Base-by-base conservation (phyloP, 768 basidiomycete genomes). In the Fibroporia radiculosa region DNA sequence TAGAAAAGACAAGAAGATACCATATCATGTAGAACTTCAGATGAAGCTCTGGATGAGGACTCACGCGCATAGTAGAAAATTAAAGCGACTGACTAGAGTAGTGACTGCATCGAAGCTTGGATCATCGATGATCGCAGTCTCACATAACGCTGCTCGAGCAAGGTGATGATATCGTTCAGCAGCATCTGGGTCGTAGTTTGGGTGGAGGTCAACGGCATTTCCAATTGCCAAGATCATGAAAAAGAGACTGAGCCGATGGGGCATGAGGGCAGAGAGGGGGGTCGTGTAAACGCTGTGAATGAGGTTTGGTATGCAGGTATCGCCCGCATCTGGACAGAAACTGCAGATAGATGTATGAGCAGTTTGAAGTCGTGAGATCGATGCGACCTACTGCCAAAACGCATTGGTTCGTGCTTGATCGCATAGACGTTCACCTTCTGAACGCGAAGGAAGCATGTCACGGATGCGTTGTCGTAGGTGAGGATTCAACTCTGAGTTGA, bases 151-250 rank as follows among this genome's bases (percentile, higher is more conserved):
- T 1, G 75, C 76, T 11, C 81, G 70, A 8, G 68, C 73, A 7
- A 82, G 64, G 32, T 80, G 75, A 51, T 77, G 81, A 54, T 70
- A 78, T 32, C 73, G 67, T 57, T 72, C 75, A 4, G 78, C 73
- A 43, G 78, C 75, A 12, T 70, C 29, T 1, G 70, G 59, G 2
- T 71, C 68, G 53, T 74, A 71, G 4, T 74, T 65, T 4, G 71
- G 73, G 37, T 66, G 71, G 8, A 83, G 69, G 62, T 84, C 82
- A 29, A 84, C 82, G 13, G 82, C 68, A 14, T 77, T 77, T 19
- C 83, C 84, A 38, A 85, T 80, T 22, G 84, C 79, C 47, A 86
- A 73, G 55, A 84, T 73, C 72, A 85, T 82, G 50, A 83, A 68
- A 27, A 84, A 66, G 11, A 85, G 68, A 3, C 82, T 78, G 5